Evolutionary conservation across 164 flowering plant species (phyloP).

Genomic region (Vitis rupestris): DNA sequence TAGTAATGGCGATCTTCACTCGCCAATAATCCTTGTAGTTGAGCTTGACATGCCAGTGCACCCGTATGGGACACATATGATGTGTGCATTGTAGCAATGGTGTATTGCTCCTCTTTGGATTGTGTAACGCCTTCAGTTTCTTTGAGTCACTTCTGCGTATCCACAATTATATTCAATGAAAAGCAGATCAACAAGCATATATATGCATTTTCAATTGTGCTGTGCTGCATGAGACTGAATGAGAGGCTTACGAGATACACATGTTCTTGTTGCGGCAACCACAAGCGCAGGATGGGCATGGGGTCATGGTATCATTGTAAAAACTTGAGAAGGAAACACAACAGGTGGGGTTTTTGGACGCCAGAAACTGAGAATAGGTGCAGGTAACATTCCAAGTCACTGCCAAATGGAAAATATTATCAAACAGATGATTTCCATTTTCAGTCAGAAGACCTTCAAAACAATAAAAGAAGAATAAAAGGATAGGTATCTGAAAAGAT

Average conservation of each 20-base stretch:
- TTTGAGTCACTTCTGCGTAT: slow-evolving; percentile 58
- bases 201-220: not conserved
- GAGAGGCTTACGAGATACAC: slow-evolving; percentile 51
- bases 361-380: slow-evolving; percentile 83
- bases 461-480: too few species aligned
- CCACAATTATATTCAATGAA: not conserved
- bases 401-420: slow-evolving; percentile 29
- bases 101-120: slow-evolving; percentile 53
- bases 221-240: not conserved
- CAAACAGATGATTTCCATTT: not conserved
- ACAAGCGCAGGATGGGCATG: slow-evolving; percentile 73
- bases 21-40: slow-evolving; percentile 83
- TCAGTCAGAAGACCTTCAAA: not conserved
- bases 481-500: too few species aligned
- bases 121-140: slow-evolving; percentile 50
- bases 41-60: slow-evolving; percentile 71
- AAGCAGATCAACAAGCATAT: not conserved
- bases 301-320: slow-evolving; percentile 63
- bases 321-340: slow-evolving; percentile 78
- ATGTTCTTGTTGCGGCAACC: slow-evolving; percentile 65
- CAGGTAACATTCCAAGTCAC: slow-evolving; percentile 94
- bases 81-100: slow-evolving; percentile 68
- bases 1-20: slow-evolving; percentile 64
- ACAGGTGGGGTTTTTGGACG: slow-evolving; percentile 62
- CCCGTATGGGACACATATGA: slow-evolving; percentile 68